Evolutionary conservation across 1,139 yeast genomes (phyloP).

Genomic region (Yamadazyma kanchanaburiensis): DNA sequence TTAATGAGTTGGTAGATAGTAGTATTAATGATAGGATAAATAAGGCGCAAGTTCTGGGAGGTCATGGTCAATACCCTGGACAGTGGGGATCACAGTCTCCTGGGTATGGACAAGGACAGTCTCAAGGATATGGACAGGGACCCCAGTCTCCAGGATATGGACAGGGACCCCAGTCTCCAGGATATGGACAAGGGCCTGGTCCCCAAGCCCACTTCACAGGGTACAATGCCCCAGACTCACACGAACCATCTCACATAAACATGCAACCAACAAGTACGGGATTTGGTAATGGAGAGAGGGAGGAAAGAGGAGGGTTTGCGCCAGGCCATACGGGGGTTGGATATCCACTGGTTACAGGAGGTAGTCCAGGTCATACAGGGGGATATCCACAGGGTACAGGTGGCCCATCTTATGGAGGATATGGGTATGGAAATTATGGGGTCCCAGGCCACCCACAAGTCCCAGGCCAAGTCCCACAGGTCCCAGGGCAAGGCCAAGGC

Average conservation of each 20-base stretch:
- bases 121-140: neutral
- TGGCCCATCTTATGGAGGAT: no score
- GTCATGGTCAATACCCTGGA: slow-evolving; percentile 1
- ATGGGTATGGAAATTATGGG: no score
- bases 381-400: no score
- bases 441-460: slow-evolving; percentile 6
- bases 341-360: no score
- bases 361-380: no score
- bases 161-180: neutral
- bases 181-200: neutral
- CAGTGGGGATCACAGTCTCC: no score
- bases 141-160: neutral
- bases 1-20: slow-evolving; percentile 67
- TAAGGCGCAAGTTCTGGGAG: neutral
- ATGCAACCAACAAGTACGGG: slow-evolving; percentile 15
- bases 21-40: slow-evolving; percentile 25
- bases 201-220: no score
- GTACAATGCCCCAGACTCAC: no score
- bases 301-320: no score
- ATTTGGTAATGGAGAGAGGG: slow-evolving; percentile 14
- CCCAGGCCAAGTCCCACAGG: slow-evolving; percentile 1
- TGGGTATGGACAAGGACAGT: slow-evolving; percentile 1
- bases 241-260: no score
- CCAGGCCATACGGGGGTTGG: no score
- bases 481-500: slow-evolving; percentile 2